Base-by-base conservation (phyloP, 2,329 filamentous ascomycete genomes). In the Alternaria gansuensis region DNA sequence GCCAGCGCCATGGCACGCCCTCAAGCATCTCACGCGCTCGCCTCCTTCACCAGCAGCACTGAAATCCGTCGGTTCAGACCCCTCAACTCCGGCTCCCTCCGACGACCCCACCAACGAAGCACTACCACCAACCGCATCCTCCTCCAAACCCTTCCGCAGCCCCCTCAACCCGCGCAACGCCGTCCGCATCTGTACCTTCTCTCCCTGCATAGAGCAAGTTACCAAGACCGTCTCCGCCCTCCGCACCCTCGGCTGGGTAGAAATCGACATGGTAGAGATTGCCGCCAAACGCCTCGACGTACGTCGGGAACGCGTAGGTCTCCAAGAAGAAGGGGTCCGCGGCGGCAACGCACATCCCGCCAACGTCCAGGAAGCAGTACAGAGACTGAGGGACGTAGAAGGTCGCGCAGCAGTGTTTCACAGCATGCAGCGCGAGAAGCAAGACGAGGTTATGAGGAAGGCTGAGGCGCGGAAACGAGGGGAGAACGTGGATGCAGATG, bases 161-260 rank as follows among this genome's bases (percentile, higher is more conserved):
- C 83, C 86, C 0, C 83, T 98, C 10, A 89, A 95, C 66, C 88
- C 91, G 0, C 83, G 84, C n/a, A 84, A 86, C 40, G 85, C 90
- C 5, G 87, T 89, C 1, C 85, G 95, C 72, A 85, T 99, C 54
- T 99, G 95, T 81, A 96, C 93, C 0, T 99, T 99, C 80, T 96
- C 91, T 1, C 95, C 95, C 0, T 99, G 95, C 78, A 96, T 99
- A 65, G 95, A 99, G 79, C 95, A 99, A 80, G 94, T 96, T 23
- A 92, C 90, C 52, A 87, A 88, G 55, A 98, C 95, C 0, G 88
- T 97, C 53, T 89, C 91, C 10, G 86, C 87, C 11, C 84, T 99
- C 77, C 89, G 94, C 53, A 85, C 88, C 36, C 81, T 93, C 6
- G 92, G 92, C 52, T 99, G 95, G 95, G 85, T 93, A 9, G 90